A percentile compares a stretch with the other conserved stretches of the same genome.
Evolutionary conservation across 257 asterid genomes (phyloP).

Genomic region (Forsythia viridissima): DNA sequence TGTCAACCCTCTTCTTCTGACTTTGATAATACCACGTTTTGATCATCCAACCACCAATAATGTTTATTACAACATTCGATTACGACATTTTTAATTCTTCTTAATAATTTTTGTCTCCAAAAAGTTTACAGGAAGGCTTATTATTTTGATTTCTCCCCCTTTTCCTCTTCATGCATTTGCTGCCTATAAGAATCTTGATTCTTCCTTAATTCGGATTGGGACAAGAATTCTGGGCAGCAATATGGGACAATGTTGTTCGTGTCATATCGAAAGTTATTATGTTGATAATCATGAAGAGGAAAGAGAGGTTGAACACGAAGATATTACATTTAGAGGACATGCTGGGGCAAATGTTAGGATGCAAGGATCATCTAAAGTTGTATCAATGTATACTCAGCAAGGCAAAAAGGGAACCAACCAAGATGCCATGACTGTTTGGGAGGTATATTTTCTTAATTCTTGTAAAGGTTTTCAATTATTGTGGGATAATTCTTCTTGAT

Average conservation of each 20-base stretch:
- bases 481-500: background rate
- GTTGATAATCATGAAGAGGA: constrained; percentile 37
- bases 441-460: constrained; percentile 44
- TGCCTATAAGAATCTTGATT: background rate
- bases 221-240: constrained; percentile 21
- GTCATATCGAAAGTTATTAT: constrained; percentile 46
- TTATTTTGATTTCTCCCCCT: background rate
- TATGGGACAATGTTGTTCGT: constrained; percentile 89
- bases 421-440: constrained; percentile 99
- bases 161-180: constrained; percentile 2
- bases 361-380: constrained; percentile 68
- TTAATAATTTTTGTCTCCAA: constrained; percentile 4
- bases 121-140: background rate
- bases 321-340: constrained; percentile 50
- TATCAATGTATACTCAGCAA: constrained; percentile 68
- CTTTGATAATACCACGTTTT: constrained; percentile 8
- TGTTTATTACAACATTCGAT: constrained; percentile 5
- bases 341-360: constrained; percentile 65
- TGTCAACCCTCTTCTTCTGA: constrained; percentile 27
- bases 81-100: background rate
- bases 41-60: constrained; percentile 1
- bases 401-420: constrained; percentile 83
- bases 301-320: constrained; percentile 31
- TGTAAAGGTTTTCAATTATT: background rate
- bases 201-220: constrained; percentile 7